A percentile compares a stretch with the other conserved stretches of the same genome.
phyloP scores from a whole-genome alignment of 208 protist genomes.

The Angomonas deanei region DNA sequence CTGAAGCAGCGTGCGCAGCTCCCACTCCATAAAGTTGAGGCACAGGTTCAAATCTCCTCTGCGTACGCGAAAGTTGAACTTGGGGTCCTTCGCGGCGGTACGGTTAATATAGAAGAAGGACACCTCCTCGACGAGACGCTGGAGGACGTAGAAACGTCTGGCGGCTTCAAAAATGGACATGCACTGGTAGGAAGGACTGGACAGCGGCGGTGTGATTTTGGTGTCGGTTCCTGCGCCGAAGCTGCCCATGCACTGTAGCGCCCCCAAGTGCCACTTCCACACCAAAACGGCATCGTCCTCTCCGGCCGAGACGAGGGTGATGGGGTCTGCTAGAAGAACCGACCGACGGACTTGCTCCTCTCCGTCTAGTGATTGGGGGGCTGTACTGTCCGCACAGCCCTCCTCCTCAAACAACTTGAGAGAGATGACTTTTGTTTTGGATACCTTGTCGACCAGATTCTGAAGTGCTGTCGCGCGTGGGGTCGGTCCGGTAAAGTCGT shows the following conservation, averaged over 20 bases:
- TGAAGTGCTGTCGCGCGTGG: background rate
- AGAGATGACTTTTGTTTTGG: background rate
- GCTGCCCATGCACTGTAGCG: conserved; percentile 52
- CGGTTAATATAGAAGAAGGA: background rate
- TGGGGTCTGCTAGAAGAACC: background rate
- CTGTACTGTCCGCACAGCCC: conserved; percentile 2
- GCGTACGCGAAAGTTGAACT: conserved; percentile 1
- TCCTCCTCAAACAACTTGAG: background rate
- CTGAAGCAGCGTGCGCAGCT: conserved; percentile 12
- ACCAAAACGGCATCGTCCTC: conserved; percentile 55
- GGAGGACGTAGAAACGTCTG: conserved; percentile 39
- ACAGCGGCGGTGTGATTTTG: conserved; percentile 20
- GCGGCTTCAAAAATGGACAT: conserved; percentile 32
- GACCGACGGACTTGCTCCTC: background rate
- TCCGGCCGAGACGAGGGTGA: conserved; percentile 38
- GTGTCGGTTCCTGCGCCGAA: conserved; percentile 34
- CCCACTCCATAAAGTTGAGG: conserved; percentile 24
- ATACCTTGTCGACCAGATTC: conserved; percentile 7
- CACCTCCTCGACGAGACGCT: conserved; percentile 25
- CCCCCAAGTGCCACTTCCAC: conserved; percentile 37
- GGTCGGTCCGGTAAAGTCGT: background rate
- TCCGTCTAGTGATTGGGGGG: background rate
- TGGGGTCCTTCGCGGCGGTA: conserved; percentile 2
- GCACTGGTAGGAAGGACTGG: conserved; percentile 13
- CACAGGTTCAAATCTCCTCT: conserved; percentile 11